Conservation (phyloP, 78 protist species). For the Dictyostelium intermedium region DNA sequence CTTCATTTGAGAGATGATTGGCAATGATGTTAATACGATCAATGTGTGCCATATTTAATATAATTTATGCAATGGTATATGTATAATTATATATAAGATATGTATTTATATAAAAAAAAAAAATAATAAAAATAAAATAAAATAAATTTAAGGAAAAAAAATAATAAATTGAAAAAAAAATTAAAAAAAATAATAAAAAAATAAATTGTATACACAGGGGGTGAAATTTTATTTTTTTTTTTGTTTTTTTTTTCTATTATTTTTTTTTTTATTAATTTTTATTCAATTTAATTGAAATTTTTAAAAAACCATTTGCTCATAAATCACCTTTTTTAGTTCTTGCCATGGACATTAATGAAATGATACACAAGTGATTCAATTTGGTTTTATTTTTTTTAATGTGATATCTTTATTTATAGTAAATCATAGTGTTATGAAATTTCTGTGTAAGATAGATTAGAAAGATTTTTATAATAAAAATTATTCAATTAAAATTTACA, state of each 20-base stretch:
- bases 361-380: too few relatives aligned
- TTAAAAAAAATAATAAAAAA: background rate
- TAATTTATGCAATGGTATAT: background rate
- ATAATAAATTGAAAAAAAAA: background rate
- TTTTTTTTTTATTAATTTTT: too few relatives aligned
- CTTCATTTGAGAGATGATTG: slow-evolving; percentile 10
- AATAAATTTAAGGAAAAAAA: background rate
- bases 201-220: background rate
- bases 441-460: background rate
- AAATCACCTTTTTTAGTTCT: background rate
- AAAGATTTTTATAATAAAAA: background rate
- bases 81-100: background rate
- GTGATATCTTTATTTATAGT: background rate
- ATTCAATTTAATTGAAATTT: background rate
- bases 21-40: background rate
- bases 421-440: background rate
- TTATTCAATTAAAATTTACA: background rate
- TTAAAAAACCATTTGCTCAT: background rate
- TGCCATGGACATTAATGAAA: background rate
- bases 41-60: slow-evolving; percentile 19
- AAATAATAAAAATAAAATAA: background rate
- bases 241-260: background rate
- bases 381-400: too few relatives aligned
- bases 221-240: too few relatives aligned
- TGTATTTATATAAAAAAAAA: background rate